Percentiles rank a stretch among this genome's conserved stretches.
Conservation (phyloP, 2,329 filamentous ascomycete genomes). For the Madurella mycetomatis region DNA sequence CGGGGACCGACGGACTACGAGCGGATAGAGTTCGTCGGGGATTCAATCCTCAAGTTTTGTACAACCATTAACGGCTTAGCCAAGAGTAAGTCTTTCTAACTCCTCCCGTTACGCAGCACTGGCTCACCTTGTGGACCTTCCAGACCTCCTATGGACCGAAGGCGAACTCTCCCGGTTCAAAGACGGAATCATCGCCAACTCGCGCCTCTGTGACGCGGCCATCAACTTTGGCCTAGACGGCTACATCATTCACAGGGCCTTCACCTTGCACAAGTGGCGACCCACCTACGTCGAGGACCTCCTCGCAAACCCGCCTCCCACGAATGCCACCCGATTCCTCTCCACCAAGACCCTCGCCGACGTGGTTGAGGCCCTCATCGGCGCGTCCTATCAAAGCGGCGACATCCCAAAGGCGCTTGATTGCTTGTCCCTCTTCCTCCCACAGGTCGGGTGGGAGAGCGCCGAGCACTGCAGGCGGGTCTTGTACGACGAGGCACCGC, state of each 20-base stretch:
- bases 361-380: conserved; percentile 80
- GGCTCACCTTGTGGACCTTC: background rate
- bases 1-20: conserved; percentile 67
- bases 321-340: conserved; percentile 38
- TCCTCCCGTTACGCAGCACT: background rate
- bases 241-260: conserved; percentile 65
- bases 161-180: conserved; percentile 67
- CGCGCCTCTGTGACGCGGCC: conserved; percentile 62
- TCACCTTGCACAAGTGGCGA: conserved; percentile 69
- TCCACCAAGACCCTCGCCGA: conserved; percentile 82
- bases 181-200: conserved; percentile 68
- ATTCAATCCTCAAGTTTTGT: conserved; percentile 74
- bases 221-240: conserved; percentile 60
- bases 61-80: conserved; percentile 61
- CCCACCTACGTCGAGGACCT: conserved; percentile 52
- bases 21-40: conserved; percentile 80
- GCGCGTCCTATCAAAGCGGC: conserved; percentile 66
- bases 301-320: conserved; percentile 21
- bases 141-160: conserved; percentile 68
- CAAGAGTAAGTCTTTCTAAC: conserved; percentile 38
- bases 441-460: conserved; percentile 52
- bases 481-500: conserved; percentile 41
- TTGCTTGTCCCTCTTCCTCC: conserved; percentile 64
- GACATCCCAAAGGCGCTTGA: conserved; percentile 58
- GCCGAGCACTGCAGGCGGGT: conserved; percentile 37